Percentiles rank a stretch among this genome's conserved stretches.
Conservation (phyloP, 2,329 filamentous ascomycete species). For the Nemania sp. region DNA sequence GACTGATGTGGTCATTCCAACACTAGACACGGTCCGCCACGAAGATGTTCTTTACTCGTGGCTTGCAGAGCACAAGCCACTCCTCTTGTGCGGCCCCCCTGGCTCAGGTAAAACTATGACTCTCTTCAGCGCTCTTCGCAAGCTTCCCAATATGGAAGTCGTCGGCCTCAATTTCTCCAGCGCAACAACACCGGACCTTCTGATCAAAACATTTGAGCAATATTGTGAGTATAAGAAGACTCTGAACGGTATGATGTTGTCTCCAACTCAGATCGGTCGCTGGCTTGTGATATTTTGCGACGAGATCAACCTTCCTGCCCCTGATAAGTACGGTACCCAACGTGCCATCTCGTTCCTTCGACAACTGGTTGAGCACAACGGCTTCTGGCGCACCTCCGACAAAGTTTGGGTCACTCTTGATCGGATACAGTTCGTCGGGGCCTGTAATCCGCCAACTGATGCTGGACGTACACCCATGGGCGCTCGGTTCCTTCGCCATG, state of each 20-base stretch:
- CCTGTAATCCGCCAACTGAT: slow-evolving; percentile 97
- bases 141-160: slow-evolving; percentile 98
- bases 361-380: slow-evolving; percentile 97
- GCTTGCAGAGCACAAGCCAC: slow-evolving; percentile 97
- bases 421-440: slow-evolving; percentile 97
- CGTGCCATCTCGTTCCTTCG: slow-evolving; percentile 96
- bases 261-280: slow-evolving; percentile 92
- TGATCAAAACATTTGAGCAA: slow-evolving; percentile 99
- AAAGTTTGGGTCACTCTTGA: slow-evolving; percentile 98
- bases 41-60: slow-evolving; percentile 99
- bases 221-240: slow-evolving; percentile 99
- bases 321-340: slow-evolving; percentile 97
- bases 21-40: slow-evolving; percentile 93
- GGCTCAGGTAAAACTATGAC: slow-evolving; percentile 99
- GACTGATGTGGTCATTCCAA: slow-evolving; percentile 98
- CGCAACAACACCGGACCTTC: slow-evolving; percentile 93
- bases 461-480: slow-evolving; percentile 94
- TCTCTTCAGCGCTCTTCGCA: slow-evolving; percentile 93
- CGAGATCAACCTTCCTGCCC: slow-evolving; percentile 97
- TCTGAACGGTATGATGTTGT: slow-evolving; percentile 91
- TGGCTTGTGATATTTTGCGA: slow-evolving; percentile 99
- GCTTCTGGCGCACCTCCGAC: slow-evolving; percentile 97
- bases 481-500: slow-evolving; percentile 90
- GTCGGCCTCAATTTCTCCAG: slow-evolving; percentile 99
- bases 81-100: slow-evolving; percentile 93